These are phyloP conservation scores for Cokeromyces recurvatus DNA, from an alignment of 371 early-diverging fungal species.

Conservation along the genomic window DNA sequence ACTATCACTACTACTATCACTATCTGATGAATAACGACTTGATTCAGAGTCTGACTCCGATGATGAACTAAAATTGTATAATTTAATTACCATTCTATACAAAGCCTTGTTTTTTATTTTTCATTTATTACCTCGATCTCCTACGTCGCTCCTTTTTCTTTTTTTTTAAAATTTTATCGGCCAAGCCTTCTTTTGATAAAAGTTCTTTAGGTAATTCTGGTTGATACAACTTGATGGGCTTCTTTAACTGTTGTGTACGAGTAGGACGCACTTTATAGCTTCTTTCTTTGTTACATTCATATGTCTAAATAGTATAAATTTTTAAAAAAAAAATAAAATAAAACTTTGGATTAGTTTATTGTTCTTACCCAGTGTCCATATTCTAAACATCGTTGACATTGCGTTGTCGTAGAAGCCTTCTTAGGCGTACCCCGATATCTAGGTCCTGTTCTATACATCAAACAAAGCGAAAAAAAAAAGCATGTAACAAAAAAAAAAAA, in stretches of 20 bases:
- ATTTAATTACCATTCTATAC: too few species aligned
- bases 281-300: constrained; percentile 52
- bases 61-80: too few species aligned
- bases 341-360: neutral
- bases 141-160: constrained; percentile 34
- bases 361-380: constrained; percentile 55
- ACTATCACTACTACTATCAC: constrained; percentile 12
- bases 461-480: neutral
- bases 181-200: constrained; percentile 46
- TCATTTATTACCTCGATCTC: constrained; percentile 20
- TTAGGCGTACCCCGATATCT: constrained; percentile 23
- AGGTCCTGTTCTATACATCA: constrained; percentile 37
- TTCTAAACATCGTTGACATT: constrained; percentile 60
- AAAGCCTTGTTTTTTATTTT: too few species aligned
- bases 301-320: constrained; percentile 39
- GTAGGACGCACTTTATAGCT: constrained; percentile 54
- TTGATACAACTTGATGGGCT: constrained; percentile 47
- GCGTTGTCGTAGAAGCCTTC: constrained; percentile 49
- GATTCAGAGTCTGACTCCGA: too few species aligned
- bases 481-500: constrained; percentile 1
- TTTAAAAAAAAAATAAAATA: neutral
- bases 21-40: neutral
- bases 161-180: constrained; percentile 50
- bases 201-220: constrained; percentile 54
- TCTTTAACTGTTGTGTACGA: constrained; percentile 59